These are phyloP conservation scores for Heliosperma pusillum DNA, from an alignment of 148 eudicot genomes.

Conservation along the genomic window DNA sequence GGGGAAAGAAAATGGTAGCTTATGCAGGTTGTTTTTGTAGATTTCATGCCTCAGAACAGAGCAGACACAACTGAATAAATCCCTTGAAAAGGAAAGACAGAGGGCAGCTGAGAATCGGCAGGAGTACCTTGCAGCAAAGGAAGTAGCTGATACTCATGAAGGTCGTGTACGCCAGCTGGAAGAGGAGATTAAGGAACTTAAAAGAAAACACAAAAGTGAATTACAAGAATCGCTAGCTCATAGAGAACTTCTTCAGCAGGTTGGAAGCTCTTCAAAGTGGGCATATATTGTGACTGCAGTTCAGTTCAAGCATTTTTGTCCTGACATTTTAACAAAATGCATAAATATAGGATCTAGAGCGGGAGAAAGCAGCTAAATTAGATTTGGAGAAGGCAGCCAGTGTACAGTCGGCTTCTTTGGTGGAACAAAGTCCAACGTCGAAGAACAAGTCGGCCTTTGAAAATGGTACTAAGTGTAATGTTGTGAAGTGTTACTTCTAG, in stretches of 20 bases:
- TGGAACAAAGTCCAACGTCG: conserved; percentile 52
- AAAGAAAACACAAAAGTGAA: conserved; percentile 82
- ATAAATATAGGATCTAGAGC: conserved; percentile 62
- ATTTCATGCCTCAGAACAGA: conserved; percentile 93
- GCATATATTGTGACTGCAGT: conserved; percentile 11
- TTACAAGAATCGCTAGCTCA: conserved; percentile 71
- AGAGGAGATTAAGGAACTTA: conserved; percentile 77
- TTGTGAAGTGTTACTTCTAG: neutral
- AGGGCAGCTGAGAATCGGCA: conserved; percentile 91
- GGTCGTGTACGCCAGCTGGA: conserved; percentile 77
- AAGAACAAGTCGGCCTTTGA: conserved; percentile 58
- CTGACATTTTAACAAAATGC: neutral
- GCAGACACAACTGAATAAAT: conserved; percentile 81
- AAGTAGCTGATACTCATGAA: conserved; percentile 87
- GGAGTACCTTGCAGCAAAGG: conserved; percentile 88
- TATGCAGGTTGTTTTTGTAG: conserved; percentile 42
- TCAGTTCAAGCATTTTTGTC: neutral
- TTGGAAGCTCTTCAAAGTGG: conserved; percentile 23
- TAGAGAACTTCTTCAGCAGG: conserved; percentile 88
- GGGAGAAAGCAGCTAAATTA: conserved; percentile 73
- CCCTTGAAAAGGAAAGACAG: conserved; percentile 97
- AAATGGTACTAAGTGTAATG: conserved; percentile 49
- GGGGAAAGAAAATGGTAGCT: conserved; percentile 18
- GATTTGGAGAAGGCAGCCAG: conserved; percentile 73
- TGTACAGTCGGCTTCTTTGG: conserved; percentile 43